Evolutionary conservation across 257 asterid genomes (phyloP).

Genomic region (Solanum chaucha): DNA sequence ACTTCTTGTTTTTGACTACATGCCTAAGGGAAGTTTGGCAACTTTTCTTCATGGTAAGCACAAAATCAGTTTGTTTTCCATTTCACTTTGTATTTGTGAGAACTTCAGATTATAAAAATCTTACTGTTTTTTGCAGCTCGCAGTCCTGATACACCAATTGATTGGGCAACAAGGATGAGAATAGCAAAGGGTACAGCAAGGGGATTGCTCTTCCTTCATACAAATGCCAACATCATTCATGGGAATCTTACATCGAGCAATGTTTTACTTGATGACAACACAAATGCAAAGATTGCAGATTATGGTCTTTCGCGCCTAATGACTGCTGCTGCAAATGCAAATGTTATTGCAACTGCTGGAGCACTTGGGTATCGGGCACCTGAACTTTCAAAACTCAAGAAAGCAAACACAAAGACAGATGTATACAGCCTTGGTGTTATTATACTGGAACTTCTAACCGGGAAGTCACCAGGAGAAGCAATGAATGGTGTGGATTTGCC

Average conservation of each 20-base stretch:
- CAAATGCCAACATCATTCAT: constrained; percentile 53
- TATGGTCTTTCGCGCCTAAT: constrained; percentile 79
- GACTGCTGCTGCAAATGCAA: constrained; percentile 86
- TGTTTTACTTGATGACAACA: constrained; percentile 60
- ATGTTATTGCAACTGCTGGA: constrained; percentile 81
- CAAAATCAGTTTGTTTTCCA: not conserved
- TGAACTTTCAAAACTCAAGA: constrained; percentile 84
- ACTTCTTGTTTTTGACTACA: constrained; percentile 87
- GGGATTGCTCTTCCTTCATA: constrained; percentile 80
- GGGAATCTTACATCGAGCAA: constrained; percentile 94
- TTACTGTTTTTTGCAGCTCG: constrained; percentile 41
- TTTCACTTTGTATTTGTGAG: not conserved
- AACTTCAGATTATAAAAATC: not conserved
- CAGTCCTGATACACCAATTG: constrained; percentile 60
- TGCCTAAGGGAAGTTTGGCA: constrained; percentile 81
- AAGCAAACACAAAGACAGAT: constrained; percentile 82
- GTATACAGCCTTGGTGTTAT: constrained; percentile 89
- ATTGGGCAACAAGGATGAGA: constrained; percentile 76
- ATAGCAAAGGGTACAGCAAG: constrained; percentile 72
- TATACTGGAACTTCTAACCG: constrained; percentile 74
- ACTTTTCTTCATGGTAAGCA: constrained; percentile 76
- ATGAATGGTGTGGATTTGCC: constrained; percentile 75
- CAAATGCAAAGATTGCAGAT: constrained; percentile 63
- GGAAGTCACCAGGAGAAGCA: constrained; percentile 85
- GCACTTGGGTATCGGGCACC: constrained; percentile 96